A percentile compares a stretch with the other conserved stretches of the same genome.
These are phyloP conservation scores for Diplodia scrobiculata DNA, from an alignment of 2,329 filamentous ascomycete genomes.

Conservation along the genomic window DNA sequence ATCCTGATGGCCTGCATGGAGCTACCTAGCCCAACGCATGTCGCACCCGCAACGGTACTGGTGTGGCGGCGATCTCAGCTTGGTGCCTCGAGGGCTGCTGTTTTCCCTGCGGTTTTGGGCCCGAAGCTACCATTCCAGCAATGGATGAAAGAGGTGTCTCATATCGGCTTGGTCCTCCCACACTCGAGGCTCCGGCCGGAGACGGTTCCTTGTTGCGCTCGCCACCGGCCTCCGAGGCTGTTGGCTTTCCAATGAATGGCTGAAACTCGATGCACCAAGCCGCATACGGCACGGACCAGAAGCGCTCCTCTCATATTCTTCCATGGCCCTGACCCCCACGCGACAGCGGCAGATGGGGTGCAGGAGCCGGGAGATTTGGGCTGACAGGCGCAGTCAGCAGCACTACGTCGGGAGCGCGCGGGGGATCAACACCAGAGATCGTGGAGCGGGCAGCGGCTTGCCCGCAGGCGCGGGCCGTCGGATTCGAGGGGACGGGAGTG, in stretches of 20 bases:
- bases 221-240: no score
- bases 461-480: background rate
- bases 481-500: conserved; percentile 4
- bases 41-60: conserved; percentile 3
- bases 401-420: background rate
- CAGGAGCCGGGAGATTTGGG: background rate
- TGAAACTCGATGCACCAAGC: conserved; percentile 11
- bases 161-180: background rate
- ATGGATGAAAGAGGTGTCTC: background rate
- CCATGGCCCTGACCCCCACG: conserved; percentile 1
- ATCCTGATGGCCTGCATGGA: conserved; percentile 6
- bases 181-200: background rate
- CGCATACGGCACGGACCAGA: conserved; percentile 17
- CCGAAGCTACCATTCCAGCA: background rate
- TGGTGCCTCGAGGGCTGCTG: background rate
- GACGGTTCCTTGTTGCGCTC: background rate
- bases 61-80: conserved; percentile 3
- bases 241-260: background rate
- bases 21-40: background rate
- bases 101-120: background rate
- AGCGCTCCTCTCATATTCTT: conserved; percentile 2
- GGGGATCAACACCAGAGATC: conserved; percentile 5
- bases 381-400: background rate
- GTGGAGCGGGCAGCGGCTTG: background rate
- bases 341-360: conserved; percentile 6